Percentiles rank a stretch among this genome's conserved stretches.
Conservation (phyloP, 2,329 filamentous ascomycete species). For the Gliomastix tumulicola region DNA sequence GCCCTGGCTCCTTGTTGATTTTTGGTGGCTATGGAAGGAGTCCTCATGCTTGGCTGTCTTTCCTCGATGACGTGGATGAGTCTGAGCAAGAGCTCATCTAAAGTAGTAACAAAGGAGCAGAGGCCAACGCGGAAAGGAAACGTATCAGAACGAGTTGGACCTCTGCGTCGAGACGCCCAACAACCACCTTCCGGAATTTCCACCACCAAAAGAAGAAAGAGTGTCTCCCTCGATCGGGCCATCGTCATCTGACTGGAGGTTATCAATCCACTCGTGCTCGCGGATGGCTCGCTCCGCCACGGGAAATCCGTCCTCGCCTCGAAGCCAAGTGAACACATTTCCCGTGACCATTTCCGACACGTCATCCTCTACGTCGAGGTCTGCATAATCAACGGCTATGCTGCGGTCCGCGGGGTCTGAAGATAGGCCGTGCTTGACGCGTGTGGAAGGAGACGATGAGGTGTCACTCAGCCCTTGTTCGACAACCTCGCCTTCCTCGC, state of each 20-base stretch:
- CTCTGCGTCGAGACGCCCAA: neutral
- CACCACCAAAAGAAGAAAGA: conserved; percentile 2
- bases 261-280: conserved; percentile 19
- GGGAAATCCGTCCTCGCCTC: conserved; percentile 16
- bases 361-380: neutral
- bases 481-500: no score
- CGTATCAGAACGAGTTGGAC: conserved; percentile 2
- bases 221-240: conserved; percentile 4
- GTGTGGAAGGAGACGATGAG: no score
- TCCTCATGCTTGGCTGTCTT: no score
- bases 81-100: no score
- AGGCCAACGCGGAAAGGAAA: no score
- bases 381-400: conserved; percentile 1
- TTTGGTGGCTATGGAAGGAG: no score
- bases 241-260: conserved; percentile 15
- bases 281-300: conserved; percentile 17
- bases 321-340: conserved; percentile 20
- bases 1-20: no score
- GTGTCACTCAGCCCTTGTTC: no score
- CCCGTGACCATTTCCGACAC: conserved; percentile 13
- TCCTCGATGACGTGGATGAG: no score
- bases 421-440: no score
- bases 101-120: no score
- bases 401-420: no score
- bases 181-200: neutral